Percentiles rank a stretch among this genome's conserved stretches.
phyloP scores from a whole-genome alignment of 371 early-diverging fungal species.

The Phascolomyces articulosus region DNA sequence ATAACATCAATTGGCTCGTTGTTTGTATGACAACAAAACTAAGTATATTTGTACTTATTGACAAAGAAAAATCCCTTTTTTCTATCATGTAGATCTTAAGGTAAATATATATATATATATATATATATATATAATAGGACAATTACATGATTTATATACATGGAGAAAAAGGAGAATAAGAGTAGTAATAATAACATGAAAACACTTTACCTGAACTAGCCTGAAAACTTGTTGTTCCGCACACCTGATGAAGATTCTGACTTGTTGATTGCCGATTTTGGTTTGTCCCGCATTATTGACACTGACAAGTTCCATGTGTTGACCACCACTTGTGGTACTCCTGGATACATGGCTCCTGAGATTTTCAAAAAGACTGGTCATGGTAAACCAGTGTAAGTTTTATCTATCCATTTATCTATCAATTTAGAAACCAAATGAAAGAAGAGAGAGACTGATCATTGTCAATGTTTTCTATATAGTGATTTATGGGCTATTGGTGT shows the following conservation, averaged over 20 bases:
- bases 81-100: slow-evolving; percentile 29
- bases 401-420: no score
- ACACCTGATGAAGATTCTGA: slow-evolving; percentile 71
- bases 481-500: slow-evolving; percentile 97
- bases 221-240: slow-evolving; percentile 87
- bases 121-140: background rate
- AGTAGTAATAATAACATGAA: no score
- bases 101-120: slow-evolving; percentile 6
- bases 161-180: no score
- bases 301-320: slow-evolving; percentile 76
- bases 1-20: background rate
- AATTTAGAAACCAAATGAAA: no score
- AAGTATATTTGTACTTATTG: background rate
- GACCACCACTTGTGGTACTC: slow-evolving; percentile 85
- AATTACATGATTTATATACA: no score
- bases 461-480: slow-evolving; percentile 47
- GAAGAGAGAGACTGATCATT: no score
- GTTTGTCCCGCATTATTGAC: slow-evolving; percentile 84
- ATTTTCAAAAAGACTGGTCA: slow-evolving; percentile 73
- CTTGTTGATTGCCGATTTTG: slow-evolving; percentile 89
- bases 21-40: no score
- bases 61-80: background rate
- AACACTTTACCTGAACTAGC: slow-evolving; percentile 39
- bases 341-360: slow-evolving; percentile 91
- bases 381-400: slow-evolving; percentile 65